Conservation (phyloP, 2,329 filamentous ascomycete genomes). For the Penicillium janthinellum region DNA sequence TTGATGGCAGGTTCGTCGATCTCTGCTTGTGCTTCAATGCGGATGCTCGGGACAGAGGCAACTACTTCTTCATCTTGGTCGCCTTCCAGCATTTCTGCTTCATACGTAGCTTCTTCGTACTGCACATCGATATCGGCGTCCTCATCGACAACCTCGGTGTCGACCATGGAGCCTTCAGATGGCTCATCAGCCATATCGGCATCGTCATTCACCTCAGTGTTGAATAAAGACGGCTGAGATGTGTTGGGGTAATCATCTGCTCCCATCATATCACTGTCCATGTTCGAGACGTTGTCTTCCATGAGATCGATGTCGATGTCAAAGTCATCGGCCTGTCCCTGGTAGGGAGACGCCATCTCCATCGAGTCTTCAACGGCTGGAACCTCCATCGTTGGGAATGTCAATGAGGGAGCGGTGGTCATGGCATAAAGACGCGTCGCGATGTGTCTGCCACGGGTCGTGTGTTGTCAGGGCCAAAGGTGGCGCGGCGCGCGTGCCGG, state of each 20-base stretch:
- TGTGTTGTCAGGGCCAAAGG: slow-evolving; percentile 23
- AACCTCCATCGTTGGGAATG: slow-evolving; percentile 41
- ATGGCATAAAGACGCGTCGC: slow-evolving; percentile 32
- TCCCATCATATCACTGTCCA: slow-evolving; percentile 53
- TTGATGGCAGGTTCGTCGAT: slow-evolving; percentile 12
- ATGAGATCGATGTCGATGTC: slow-evolving; percentile 62
- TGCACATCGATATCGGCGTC: slow-evolving; percentile 35
- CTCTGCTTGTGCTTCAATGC: slow-evolving; percentile 15
- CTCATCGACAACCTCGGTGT: slow-evolving; percentile 35
- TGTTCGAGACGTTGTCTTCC: slow-evolving; percentile 60
- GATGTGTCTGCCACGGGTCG: slow-evolving; percentile 13
- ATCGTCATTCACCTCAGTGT: slow-evolving; percentile 37
- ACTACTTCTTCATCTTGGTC: slow-evolving; percentile 41
- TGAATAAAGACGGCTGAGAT: slow-evolving; percentile 34
- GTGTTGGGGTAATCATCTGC: slow-evolving; percentile 41
- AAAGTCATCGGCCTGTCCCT: slow-evolving; percentile 53
- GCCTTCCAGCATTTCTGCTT: slow-evolving; percentile 45
- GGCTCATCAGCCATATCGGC: slow-evolving; percentile 53
- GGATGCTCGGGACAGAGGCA: slow-evolving; percentile 29
- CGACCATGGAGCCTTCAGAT: slow-evolving; percentile 42
- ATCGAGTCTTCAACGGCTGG: slow-evolving; percentile 46
- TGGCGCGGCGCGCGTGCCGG: slow-evolving; percentile 25
- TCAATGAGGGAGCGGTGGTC: slow-evolving; percentile 35
- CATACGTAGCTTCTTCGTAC: slow-evolving; percentile 35
- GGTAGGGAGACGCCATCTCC: slow-evolving; percentile 46